Evolutionary conservation across 2,329 filamentous ascomycete genomes (phyloP).

Genomic region (Calonectria honghensis): DNA sequence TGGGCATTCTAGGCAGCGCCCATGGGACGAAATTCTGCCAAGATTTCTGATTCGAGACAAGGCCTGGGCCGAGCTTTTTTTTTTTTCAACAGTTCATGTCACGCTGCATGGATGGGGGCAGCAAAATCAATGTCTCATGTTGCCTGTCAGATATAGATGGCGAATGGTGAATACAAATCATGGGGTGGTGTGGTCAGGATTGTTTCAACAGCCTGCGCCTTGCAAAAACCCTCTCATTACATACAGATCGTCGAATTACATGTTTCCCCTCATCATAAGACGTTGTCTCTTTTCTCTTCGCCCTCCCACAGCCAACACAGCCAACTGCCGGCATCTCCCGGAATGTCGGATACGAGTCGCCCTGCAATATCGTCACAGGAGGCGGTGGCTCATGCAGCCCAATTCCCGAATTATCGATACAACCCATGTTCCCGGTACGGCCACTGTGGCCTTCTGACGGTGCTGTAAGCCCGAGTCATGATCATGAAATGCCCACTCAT

Average conservation of each 20-base stretch:
- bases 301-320: neutral
- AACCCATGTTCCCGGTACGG: conserved; percentile 30
- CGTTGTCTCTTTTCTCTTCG: conserved; percentile 11
- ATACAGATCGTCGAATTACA: conserved; percentile 18
- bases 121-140: conserved; percentile 17
- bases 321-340: conserved; percentile 29
- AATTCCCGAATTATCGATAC: conserved; percentile 31
- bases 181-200: conserved; percentile 1
- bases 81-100: conserved; percentile 3
- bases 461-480: conserved; percentile 21
- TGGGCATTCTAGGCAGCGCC: neutral
- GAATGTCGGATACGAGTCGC: conserved; percentile 30
- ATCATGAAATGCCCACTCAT: conserved; percentile 1
- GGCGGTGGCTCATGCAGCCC: conserved; percentile 41
- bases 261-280: conserved; percentile 3
- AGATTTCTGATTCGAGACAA: conserved; percentile 9
- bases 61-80: conserved; percentile 9
- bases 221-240: conserved; percentile 6
- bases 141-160: neutral
- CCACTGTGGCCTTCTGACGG: conserved; percentile 21
- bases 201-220: neutral
- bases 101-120: neutral
- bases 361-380: conserved; percentile 34
- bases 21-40: conserved; percentile 5
- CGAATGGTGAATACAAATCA: neutral